These are phyloP conservation scores for Suhomyces sp. DNA, from an alignment of 805 yeast species.

Conservation along the genomic window DNA sequence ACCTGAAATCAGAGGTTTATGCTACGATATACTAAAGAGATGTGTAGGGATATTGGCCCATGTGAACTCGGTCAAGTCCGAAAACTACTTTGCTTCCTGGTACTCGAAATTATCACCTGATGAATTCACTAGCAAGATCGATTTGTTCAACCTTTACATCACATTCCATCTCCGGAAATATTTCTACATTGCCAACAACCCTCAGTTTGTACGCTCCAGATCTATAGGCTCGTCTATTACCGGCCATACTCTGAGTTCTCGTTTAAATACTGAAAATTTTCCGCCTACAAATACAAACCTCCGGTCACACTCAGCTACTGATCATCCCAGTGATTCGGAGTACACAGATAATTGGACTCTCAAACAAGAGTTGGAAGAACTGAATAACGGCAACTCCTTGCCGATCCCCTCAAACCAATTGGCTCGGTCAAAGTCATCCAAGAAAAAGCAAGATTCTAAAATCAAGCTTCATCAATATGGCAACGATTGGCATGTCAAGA, in stretches of 20 bases:
- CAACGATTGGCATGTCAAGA: conserved; percentile 75
- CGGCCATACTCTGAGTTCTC: background rate
- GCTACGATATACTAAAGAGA: conserved; percentile 71
- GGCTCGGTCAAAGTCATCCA: conserved; percentile 5
- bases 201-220: conserved; percentile 14
- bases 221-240: background rate
- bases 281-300: too few relatives aligned
- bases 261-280: background rate
- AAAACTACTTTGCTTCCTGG: conserved; percentile 54
- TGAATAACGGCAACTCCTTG: conserved; percentile 1
- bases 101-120: conserved; percentile 44
- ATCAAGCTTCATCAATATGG: conserved; percentile 63
- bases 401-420: background rate
- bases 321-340: conserved; percentile 15
- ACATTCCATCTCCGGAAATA: conserved; percentile 70
- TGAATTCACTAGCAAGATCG: conserved; percentile 55
- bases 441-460: conserved; percentile 20
- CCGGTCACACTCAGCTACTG: too few relatives aligned
- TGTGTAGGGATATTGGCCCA: conserved; percentile 66
- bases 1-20: conserved; percentile 52
- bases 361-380: conserved; percentile 18
- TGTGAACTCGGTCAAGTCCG: conserved; percentile 35
- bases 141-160: conserved; percentile 70
- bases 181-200: conserved; percentile 38
- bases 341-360: conserved; percentile 21